phyloP scores from a whole-genome alignment of 2,329 filamentous ascomycete genomes.

The Trichoderma pleuroti region DNA sequence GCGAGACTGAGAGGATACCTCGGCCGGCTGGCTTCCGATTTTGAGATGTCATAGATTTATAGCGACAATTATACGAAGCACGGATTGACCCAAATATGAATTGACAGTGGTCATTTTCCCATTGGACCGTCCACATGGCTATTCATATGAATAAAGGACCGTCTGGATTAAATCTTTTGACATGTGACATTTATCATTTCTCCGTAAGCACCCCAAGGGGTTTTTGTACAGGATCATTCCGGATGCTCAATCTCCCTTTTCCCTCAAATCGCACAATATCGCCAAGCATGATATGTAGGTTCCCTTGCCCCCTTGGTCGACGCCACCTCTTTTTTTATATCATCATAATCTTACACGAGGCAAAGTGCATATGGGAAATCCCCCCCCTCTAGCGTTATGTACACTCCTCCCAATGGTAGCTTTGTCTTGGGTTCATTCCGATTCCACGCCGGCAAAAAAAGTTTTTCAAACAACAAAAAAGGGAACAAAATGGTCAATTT shows the following conservation, averaged over 20 bases:
- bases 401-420: neutral
- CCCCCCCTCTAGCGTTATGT: neutral
- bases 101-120: neutral
- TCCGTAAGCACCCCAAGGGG: neutral
- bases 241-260: neutral
- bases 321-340: neutral
- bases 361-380: neutral
- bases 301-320: neutral
- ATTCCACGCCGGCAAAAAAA: neutral
- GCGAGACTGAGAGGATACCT: neutral
- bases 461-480: no score
- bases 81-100: neutral
- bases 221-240: conserved; percentile 1
- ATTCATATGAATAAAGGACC: neutral
- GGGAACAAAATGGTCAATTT: neutral
- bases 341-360: conserved; percentile 14
- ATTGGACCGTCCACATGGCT: neutral
- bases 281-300: neutral
- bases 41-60: conserved; percentile 3
- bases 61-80: conserved; percentile 2
- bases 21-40: neutral
- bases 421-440: neutral
- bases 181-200: neutral
- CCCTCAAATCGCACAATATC: neutral
- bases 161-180: neutral